A percentile compares a stretch with the other conserved stretches of the same genome.
phyloP scores from a whole-genome alignment of 2,329 filamentous ascomycete genomes.

The Aspergillus persii region DNA sequence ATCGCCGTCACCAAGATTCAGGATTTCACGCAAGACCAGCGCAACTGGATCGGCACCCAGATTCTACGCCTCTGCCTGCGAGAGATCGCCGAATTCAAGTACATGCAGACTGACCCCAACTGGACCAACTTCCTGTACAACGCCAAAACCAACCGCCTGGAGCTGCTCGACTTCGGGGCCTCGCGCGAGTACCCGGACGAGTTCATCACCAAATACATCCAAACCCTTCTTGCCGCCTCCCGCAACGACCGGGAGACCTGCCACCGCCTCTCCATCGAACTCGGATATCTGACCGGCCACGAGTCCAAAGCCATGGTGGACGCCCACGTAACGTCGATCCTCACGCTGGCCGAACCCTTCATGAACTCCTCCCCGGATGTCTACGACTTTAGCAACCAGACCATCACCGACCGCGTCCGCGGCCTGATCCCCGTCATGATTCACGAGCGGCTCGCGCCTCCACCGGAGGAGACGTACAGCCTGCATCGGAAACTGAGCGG shows the following conservation, averaged over 20 bases:
- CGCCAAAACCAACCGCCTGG: constrained; percentile 65
- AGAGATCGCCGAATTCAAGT: constrained; percentile 90
- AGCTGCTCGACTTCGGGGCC: constrained; percentile 93
- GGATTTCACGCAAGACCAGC: constrained; percentile 74
- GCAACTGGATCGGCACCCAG: constrained; percentile 94
- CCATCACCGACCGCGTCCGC: constrained; percentile 91
- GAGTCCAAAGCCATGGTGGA: constrained; percentile 85
- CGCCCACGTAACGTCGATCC: constrained; percentile 81
- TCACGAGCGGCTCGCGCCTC: constrained; percentile 79
- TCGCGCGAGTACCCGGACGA: constrained; percentile 77
- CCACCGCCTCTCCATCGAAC: constrained; percentile 65
- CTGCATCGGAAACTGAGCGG: constrained; percentile 93
- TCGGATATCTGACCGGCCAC: constrained; percentile 89
- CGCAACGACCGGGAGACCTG: constrained; percentile 64
- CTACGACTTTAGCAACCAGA: constrained; percentile 92
- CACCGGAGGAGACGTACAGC: constrained; percentile 96
- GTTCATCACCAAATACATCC: constrained; percentile 79
- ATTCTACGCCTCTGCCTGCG: constrained; percentile 87
- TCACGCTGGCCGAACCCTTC: constrained; percentile 93
- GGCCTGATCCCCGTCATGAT: constrained; percentile 90
- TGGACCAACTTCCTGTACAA: constrained; percentile 99
- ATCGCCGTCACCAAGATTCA: constrained; percentile 78
- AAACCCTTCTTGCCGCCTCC: constrained; percentile 76
- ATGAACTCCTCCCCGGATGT: constrained; percentile 69
- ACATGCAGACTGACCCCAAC: constrained; percentile 99